These are phyloP conservation scores for Paramecium sonneborni DNA, from an alignment of 73 alveolate species.

Conservation along the genomic window DNA sequence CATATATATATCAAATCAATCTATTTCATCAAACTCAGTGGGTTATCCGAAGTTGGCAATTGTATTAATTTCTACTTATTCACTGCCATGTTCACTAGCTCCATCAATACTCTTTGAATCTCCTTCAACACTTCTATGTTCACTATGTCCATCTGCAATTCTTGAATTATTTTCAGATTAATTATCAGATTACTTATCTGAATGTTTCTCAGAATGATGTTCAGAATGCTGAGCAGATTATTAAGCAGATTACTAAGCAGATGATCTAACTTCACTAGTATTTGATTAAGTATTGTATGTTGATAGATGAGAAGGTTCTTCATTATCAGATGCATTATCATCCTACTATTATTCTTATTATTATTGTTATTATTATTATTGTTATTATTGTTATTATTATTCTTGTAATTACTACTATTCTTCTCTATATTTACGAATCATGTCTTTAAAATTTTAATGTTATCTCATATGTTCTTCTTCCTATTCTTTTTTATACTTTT, in stretches of 20 bases:
- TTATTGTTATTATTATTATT: slow-evolving; percentile 59
- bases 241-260: not conserved
- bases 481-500: slow-evolving; percentile 87
- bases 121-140: not conserved
- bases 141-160: not conserved
- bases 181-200: not conserved
- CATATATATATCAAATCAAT: slow-evolving; percentile 4
- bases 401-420: slow-evolving; percentile 70
- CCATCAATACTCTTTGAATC: not conserved
- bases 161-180: not conserved
- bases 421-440: slow-evolving; percentile 72
- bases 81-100: slow-evolving; percentile 15
- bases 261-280: not conserved
- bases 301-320: slow-evolving; percentile 51
- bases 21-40: not conserved
- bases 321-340: not conserved
- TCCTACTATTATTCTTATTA: not conserved
- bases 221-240: not conserved
- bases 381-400: slow-evolving; percentile 68
- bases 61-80: slow-evolving; percentile 10
- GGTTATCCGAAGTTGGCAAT: not conserved
- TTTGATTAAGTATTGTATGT: slow-evolving; percentile 27
- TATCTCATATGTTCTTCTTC: slow-evolving; percentile 88
- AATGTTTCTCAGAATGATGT: not conserved
- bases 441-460: slow-evolving; percentile 81